Conservation (phyloP, 192 early-diverging fungal species). For the Coemansia sp. region DNA sequence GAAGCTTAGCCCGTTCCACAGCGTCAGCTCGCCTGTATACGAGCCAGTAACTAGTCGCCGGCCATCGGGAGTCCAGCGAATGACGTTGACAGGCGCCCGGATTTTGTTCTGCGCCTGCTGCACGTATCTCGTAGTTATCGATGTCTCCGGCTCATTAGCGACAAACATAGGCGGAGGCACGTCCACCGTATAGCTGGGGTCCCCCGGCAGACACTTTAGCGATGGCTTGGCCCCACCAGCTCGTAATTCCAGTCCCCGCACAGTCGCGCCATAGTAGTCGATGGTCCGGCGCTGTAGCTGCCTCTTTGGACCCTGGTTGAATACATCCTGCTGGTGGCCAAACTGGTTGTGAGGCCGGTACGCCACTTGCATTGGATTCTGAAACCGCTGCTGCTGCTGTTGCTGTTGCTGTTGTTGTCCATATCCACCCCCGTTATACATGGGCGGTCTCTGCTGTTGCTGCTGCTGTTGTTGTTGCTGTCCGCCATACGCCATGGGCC, state of each 20-base stretch:
- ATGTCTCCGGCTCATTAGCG: constrained; percentile 40
- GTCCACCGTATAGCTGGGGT: constrained; percentile 53
- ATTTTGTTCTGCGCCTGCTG: constrained; percentile 82
- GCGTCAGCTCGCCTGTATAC: constrained; percentile 92
- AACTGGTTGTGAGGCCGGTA: constrained; percentile 8
- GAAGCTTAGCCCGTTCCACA: constrained; percentile 97
- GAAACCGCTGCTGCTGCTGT: constrained; percentile 26
- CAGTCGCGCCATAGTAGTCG: constrained; percentile 86
- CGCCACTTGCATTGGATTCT: constrained; percentile 3
- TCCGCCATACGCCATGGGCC: constrained; percentile 3
- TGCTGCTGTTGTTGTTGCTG: constrained; percentile 9
- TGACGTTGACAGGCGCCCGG: constrained; percentile 88
- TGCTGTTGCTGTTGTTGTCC: constrained; percentile 13
- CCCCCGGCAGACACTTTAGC: constrained; percentile 30
- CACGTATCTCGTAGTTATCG: constrained; percentile 41
- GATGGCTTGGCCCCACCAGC: constrained; percentile 15
- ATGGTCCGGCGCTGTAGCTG: constrained; percentile 92
- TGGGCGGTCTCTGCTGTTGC: constrained; percentile 17
- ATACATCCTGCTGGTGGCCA: constrained; percentile 21
- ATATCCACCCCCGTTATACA: neutral
- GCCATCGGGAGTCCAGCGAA: constrained; percentile 97
- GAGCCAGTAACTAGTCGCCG: constrained; percentile 91
- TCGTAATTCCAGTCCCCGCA: constrained; percentile 66
- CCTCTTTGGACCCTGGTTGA: constrained; percentile 82
- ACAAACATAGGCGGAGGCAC: constrained; percentile 61